These are phyloP conservation scores for Tetragonia tetragonoides DNA, from an alignment of 148 eudicot genomes.

Conservation along the genomic window DNA sequence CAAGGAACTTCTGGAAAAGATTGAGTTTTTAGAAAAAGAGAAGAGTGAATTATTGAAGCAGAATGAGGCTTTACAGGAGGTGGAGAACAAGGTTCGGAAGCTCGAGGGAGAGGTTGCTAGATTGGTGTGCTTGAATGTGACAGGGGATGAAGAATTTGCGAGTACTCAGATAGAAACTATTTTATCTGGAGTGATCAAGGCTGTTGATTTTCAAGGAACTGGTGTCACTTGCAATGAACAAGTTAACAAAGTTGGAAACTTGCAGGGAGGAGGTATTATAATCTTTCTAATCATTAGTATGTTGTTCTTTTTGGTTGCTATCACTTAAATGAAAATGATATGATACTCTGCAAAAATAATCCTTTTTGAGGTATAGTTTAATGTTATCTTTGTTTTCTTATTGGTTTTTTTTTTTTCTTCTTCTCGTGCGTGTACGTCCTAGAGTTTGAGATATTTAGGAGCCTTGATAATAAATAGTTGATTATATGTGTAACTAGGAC, in stretches of 20 bases:
- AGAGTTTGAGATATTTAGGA: too few species aligned
- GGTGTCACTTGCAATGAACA: slow-evolving; percentile 1
- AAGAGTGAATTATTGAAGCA: background rate
- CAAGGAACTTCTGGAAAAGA: background rate
- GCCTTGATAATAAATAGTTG: too few species aligned
- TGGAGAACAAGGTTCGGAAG: slow-evolving; percentile 14
- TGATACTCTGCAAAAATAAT: background rate
- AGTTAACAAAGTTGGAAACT: background rate
- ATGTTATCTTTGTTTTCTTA: background rate
- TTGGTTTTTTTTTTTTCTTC: background rate
- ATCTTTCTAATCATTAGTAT: too few species aligned
- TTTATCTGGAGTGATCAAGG: background rate
- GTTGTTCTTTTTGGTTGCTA: too few species aligned
- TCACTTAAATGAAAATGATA: too few species aligned
- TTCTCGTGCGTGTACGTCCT: too few species aligned
- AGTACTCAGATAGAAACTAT: slow-evolving; percentile 10
- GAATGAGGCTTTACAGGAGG: slow-evolving; percentile 14
- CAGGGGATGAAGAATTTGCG: background rate
- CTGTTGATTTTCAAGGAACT: slow-evolving; percentile 8
- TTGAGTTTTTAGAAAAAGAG: background rate
- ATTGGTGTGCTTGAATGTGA: background rate
- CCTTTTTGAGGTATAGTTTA: background rate
- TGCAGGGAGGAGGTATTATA: slow-evolving; percentile 17
- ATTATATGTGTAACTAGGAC: too few species aligned
- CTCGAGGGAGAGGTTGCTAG: slow-evolving; percentile 21